Evolutionary conservation across 2,329 filamentous ascomycete genomes (phyloP).

Genomic region (Phoma sp.): DNA sequence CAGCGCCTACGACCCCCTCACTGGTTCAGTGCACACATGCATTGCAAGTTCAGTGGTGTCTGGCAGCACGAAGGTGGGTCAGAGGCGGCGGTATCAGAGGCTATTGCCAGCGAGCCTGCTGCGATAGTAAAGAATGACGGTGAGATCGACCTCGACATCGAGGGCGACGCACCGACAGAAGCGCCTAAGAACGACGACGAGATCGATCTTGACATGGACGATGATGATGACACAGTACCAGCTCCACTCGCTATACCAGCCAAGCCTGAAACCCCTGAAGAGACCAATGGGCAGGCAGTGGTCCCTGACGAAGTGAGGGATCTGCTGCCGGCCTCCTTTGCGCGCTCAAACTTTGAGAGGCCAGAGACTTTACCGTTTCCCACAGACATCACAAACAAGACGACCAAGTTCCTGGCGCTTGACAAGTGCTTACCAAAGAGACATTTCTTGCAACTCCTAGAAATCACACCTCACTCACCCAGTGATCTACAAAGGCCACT

Average conservation of each 20-base stretch:
- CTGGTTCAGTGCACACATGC: constrained; percentile 92
- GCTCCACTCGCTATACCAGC: constrained; percentile 13
- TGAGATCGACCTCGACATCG: constrained; percentile 63
- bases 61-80: constrained; percentile 54
- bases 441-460: constrained; percentile 81
- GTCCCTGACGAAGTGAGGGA: constrained; percentile 72
- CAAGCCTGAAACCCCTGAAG: constrained; percentile 18
- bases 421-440: constrained; percentile 87
- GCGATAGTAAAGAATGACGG: constrained; percentile 63
- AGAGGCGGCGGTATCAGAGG: constrained; percentile 30
- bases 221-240: constrained; percentile 33
- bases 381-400: constrained; percentile 75
- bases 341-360: constrained; percentile 37
- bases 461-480: constrained; percentile 47
- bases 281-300: constrained; percentile 23
- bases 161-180: constrained; percentile 53
- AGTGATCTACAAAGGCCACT: constrained; percentile 57
- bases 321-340: constrained; percentile 79
- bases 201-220: constrained; percentile 53
- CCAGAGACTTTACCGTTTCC: constrained; percentile 64
- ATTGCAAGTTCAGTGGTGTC: constrained; percentile 81
- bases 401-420: constrained; percentile 84
- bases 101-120: background rate
- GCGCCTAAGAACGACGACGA: constrained; percentile 42
- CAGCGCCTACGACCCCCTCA: constrained; percentile 80